Evolutionary conservation across 495 filamentous ascomycete genomes (phyloP), one percentile per base, ranked within the genome.

Genomic region (Talaromyces liani): DNA sequence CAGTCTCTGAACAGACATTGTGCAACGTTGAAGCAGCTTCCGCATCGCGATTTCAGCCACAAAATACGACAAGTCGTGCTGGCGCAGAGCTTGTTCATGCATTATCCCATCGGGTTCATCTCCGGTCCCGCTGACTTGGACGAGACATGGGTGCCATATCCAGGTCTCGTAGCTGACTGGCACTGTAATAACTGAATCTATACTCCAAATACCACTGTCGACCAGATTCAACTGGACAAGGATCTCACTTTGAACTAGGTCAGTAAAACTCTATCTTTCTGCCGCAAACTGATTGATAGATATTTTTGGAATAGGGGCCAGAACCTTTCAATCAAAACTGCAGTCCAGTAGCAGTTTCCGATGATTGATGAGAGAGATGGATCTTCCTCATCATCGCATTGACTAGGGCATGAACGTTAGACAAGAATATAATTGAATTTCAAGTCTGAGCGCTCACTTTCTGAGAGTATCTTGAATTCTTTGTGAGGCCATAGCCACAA

Each of bases 291-390:
- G 49, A 16, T 20, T 54, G n/a, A 54, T 54, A 24, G 49, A 9
- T 24, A 54, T 24, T 54, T 12, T 54, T 24, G 49, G 18, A 54
- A 54, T 54, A 54, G 49, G 49, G 49, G 49, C n/a, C 49, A 54
- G 49, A 54, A 54, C 49, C 49, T 54, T 54, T 54, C 49, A 54
- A 54, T 54, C 49, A 54, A 54, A 54, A 54, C 4, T 1, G 49
- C 49, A 54, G 49, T 54, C 49, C 49, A 54, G 49, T 54, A 54
- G 49, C 49, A 54, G n/a, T 54, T 54, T 54, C 49, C 49, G n/a
- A 54, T 24, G 6, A 54, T 54, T 24, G 49, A 22, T 24, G 49
- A 54, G 10, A 12, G 18, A 16, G 49, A 27, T 24, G 16, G n/a
- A 54, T 54, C 49, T 14, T 54, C n/a, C 49, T 54, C 49, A 27